These are phyloP conservation scores for Hibiscus mutabilis DNA, from an alignment of 345 rosid genomes.

Conservation along the genomic window DNA sequence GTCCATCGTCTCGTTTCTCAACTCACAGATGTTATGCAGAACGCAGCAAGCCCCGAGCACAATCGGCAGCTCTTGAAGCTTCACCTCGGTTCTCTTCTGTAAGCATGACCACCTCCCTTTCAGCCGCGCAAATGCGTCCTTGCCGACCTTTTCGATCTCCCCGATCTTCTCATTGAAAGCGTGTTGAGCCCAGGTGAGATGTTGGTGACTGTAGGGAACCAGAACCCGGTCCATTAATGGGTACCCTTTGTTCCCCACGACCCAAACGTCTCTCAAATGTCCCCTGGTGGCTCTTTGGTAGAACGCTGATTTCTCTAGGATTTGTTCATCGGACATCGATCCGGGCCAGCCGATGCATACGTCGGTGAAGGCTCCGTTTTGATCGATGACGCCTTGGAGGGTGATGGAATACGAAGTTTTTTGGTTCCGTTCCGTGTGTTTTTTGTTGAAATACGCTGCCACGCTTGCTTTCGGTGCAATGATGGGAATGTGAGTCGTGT, in stretches of 20 bases:
- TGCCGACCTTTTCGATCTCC: background rate
- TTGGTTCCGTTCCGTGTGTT: slow-evolving; percentile 4
- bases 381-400: background rate
- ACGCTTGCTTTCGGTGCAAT: slow-evolving; percentile 2
- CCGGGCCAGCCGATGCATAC: slow-evolving; percentile 3
- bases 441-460: background rate
- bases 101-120: slow-evolving; percentile 2
- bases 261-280: background rate
- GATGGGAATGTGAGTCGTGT: slow-evolving; percentile 6
- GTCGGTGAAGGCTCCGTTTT: background rate
- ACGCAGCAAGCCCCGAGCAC: slow-evolving; percentile 9
- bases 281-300: background rate
- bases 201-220: background rate
- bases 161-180: slow-evolving; percentile 1
- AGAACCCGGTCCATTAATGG: slow-evolving; percentile 1
- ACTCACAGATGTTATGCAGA: slow-evolving; percentile 3
- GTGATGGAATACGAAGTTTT: slow-evolving; percentile 1
- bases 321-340: slow-evolving; percentile 2
- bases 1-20: background rate
- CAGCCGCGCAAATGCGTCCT: background rate
- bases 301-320: background rate
- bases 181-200: slow-evolving; percentile 5
- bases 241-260: background rate
- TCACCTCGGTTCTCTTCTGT: slow-evolving; percentile 3
- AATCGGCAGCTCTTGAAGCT: background rate